phyloP scores from a whole-genome alignment of 2,329 filamentous ascomycete species.

The Exophiala spinifera region DNA sequence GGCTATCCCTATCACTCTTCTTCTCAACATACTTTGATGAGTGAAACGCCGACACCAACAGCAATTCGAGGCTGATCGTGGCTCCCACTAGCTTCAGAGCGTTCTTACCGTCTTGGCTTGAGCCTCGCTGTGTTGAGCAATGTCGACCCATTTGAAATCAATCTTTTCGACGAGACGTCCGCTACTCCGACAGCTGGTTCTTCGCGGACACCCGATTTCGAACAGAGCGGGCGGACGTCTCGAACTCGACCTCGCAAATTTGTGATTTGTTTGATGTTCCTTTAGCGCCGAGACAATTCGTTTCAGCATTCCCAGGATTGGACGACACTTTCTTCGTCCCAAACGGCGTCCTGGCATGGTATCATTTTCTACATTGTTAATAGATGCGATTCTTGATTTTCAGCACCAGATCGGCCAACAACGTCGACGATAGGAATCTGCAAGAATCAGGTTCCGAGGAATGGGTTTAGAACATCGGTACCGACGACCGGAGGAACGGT shows the following conservation, averaged over 20 bases:
- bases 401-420: background rate
- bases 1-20: conserved; percentile 43
- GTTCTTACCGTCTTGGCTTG: background rate
- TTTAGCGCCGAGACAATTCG: conserved; percentile 24
- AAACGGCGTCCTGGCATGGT: conserved; percentile 6
- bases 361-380: conserved; percentile 16
- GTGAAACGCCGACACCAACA: conserved; percentile 47
- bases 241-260: conserved; percentile 9
- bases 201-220: conserved; percentile 4
- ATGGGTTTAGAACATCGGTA: background rate
- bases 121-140: background rate
- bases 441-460: conserved; percentile 10
- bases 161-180: background rate
- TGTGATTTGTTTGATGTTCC: conserved; percentile 27
- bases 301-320: conserved; percentile 12
- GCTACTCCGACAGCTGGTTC: conserved; percentile 10
- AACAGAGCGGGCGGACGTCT: conserved; percentile 6
- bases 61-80: conserved; percentile 35
- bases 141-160: background rate
- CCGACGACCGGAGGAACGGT: background rate
- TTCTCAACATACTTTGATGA: conserved; percentile 43
- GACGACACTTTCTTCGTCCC: conserved; percentile 5
- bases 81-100: conserved; percentile 8
- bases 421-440: conserved; percentile 1
- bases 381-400: conserved; percentile 13